Evolutionary conservation across 1,139 yeast genomes (phyloP).

Genomic region (Casaregolazyma suthepensis): DNA sequence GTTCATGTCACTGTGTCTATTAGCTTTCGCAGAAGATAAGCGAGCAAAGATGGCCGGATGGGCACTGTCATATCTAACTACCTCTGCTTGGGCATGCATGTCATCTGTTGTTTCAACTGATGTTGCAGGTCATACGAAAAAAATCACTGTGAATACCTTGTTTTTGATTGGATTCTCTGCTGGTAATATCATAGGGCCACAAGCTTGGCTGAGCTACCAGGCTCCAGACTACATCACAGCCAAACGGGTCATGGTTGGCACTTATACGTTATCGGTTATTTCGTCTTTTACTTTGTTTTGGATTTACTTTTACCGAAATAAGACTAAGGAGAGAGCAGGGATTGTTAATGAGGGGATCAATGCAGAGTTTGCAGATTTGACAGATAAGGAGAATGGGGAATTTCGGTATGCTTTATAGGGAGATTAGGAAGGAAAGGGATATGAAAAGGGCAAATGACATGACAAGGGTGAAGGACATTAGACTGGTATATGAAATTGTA

Average conservation of each 20-base stretch:
- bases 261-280: constrained; percentile 6
- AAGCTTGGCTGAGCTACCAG: constrained; percentile 46
- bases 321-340: constrained; percentile 2
- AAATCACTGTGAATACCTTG: constrained; percentile 53
- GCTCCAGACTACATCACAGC: constrained; percentile 42
- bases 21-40: constrained; percentile 10
- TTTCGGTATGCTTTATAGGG: constrained; percentile 22
- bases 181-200: constrained; percentile 69
- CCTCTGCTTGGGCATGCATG: constrained; percentile 11
- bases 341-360: constrained; percentile 27
- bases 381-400: constrained; percentile 58
- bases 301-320: constrained; percentile 8
- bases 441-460: too few species aligned
- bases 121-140: constrained; percentile 67
- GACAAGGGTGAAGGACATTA: too few species aligned
- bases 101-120: constrained; percentile 34
- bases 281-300: constrained; percentile 3
- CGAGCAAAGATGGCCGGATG: constrained; percentile 11
- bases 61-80: constrained; percentile 8
- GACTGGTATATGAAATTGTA: too few species aligned
- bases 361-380: constrained; percentile 53
- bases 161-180: constrained; percentile 58
- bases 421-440: neutral
- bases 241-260: constrained; percentile 11
- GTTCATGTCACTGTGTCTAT: constrained; percentile 9